These are phyloP conservation scores for Tolypocladium endophyticum DNA, from an alignment of 2,329 filamentous ascomycete species.

Conservation along the genomic window DNA sequence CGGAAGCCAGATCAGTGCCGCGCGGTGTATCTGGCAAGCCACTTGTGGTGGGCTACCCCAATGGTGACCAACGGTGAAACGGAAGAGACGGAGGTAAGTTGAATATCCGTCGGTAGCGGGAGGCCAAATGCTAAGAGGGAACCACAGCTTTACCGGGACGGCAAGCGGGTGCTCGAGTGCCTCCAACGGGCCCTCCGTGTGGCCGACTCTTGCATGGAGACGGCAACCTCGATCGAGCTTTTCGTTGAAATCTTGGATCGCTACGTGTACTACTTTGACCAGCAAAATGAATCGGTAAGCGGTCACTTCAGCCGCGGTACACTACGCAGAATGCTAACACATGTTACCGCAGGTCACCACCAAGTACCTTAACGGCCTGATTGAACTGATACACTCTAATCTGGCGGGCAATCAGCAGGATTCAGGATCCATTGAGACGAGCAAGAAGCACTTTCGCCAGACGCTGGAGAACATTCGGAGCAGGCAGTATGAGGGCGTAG, in stretches of 20 bases:
- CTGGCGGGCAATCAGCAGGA: conserved; percentile 76
- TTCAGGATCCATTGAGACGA: conserved; percentile 73
- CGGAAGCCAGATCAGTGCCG: conserved; percentile 98
- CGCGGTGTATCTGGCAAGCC: conserved; percentile 90
- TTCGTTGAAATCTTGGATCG: conserved; percentile 98
- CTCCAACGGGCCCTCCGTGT: conserved; percentile 90
- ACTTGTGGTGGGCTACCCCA: conserved; percentile 95
- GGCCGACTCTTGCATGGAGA: conserved; percentile 98
- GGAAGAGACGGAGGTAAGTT: conserved; percentile 65
- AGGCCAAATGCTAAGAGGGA: not conserved
- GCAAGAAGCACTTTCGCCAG: conserved; percentile 86
- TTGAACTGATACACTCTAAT: conserved; percentile 97
- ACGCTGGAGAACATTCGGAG: conserved; percentile 89
- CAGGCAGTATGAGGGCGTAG: conserved; percentile 86
- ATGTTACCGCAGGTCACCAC: conserved; percentile 58
- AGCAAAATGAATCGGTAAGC: conserved; percentile 86
- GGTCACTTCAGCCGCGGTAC: not conserved
- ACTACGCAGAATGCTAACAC: not conserved
- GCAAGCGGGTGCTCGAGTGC: conserved; percentile 93
- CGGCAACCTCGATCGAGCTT: conserved; percentile 88
- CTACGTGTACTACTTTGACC: conserved; percentile 99
- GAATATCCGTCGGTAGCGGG: not conserved
- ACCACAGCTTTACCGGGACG: conserved; percentile 83
- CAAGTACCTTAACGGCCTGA: conserved; percentile 95
- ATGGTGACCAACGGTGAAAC: conserved; percentile 67